Evolutionary conservation across 2,329 filamentous ascomycete species (phyloP), one percentile per base, ranked within the genome.

Genomic region (Xylariales sp.): DNA sequence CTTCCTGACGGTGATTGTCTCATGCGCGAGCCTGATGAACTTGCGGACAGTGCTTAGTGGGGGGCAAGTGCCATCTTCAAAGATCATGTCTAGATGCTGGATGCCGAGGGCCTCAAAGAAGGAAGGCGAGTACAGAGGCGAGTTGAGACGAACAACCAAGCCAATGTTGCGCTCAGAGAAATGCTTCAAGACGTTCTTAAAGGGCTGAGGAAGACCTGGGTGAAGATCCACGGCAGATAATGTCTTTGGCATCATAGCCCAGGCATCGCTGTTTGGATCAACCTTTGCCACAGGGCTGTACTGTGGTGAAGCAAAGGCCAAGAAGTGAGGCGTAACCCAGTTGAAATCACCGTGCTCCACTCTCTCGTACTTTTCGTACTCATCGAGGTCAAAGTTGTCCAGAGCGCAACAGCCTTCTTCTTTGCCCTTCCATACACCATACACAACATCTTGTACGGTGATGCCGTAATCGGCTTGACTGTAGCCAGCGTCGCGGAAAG

Each of bases 331-430:
- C 5, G 90, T 95, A 42, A 98, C 78, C 93, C 93, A 98, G 77
- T 98, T 98, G 83, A 98, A 98, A 67, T 98, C 93, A 46, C 93
- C 93, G 72, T 96, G 89, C 60, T 98, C 93, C 15, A 98, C 93
- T 41, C 93, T 79, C 68, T 98, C 93, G 54, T 80, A 98, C 59
- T 79, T 85, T 67, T 98, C 93, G 60, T 98, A 98, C 78, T 96
- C 88, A 66, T 96, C 90, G 15, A 98, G 76, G 54, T 91, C 90
- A 59, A 98, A 98, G 59, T 93, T 88, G 59, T 94, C 89, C 42
- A 98, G 71, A 38, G 87, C 86, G 57, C 90, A 94, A 54, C 95
- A 83, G 33, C 85, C 84, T 63, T 96, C 88, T 59, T 98, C 93
- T 70, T 97, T 98, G 31, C 93, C 93, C 62, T 91, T 95, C 91